Evolutionary conservation across 805 yeast genomes (phyloP), one percentile per base, ranked within the genome.

Genomic region (Scheffersomyces amazonensis): DNA sequence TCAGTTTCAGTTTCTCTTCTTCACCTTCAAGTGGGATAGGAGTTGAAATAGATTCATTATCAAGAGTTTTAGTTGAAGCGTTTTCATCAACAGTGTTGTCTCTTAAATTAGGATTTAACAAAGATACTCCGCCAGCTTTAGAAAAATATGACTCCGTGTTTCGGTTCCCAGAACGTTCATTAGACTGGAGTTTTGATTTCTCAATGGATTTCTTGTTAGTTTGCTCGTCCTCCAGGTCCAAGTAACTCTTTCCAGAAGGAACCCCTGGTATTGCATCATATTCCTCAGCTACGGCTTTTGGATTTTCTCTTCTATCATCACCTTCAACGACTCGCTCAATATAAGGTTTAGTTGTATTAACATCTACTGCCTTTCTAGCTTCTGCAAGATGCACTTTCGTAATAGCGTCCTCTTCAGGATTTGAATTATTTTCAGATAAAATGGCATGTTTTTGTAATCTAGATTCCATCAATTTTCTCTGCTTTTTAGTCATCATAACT

Each of bases 391-490:
- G n/a, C n/a, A n/a, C n/a, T n/a, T n/a, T n/a, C n/a, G n/a, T n/a
- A n/a, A n/a, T n/a, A 18, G 15, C 36, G 25, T 36, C 42, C 12
- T 16, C 13, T 25, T 23, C 31, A 15, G 37, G 41, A 15, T 34
- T 28, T 16, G 39, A 37, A 15, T 29, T 31, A 25, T 36, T 32
- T 25, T 45, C 43, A 20, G 36, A 23, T 30, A 46, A 43, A 30
- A 46, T 47, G 16, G 46, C 23, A 18, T 52, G 52, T n/a, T n/a
- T n/a, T n/a, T n/a, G n/a, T n/a, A n/a, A n/a, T 22, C 31, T 35
- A n/a, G 50, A 43, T 21, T 31, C 25, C 21, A 46, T 47, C 23
- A 47, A 37, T 18, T 43, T 18, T 13, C 39, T 41, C 11, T 44
- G 36, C n/a, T 41, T 38, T 16, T 47, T 42, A 12, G 37, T 34